Evolutionary conservation across 2,329 filamentous ascomycete species (phyloP).

Genomic region (Diaporthe nobilis): DNA sequence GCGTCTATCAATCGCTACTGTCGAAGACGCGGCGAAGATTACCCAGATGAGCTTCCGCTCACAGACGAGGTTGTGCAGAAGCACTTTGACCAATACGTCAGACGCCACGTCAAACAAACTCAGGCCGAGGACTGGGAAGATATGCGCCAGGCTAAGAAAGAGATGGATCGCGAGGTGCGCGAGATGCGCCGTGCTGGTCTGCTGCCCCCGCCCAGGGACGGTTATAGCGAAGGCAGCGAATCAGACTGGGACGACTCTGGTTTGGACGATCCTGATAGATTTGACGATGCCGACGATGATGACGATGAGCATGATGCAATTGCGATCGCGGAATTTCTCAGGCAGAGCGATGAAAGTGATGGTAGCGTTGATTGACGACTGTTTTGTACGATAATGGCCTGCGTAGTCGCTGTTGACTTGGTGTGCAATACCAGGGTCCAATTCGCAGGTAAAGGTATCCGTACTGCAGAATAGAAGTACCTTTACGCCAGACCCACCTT

Average conservation of each 20-base stretch:
- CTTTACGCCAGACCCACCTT: not conserved
- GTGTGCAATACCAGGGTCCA: not conserved
- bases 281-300: too few relatives aligned
- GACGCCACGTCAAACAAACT: not conserved
- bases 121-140: not conserved
- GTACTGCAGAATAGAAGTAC: too few relatives aligned
- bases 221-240: not conserved
- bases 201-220: not conserved
- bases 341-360: not conserved
- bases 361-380: not conserved
- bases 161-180: not conserved
- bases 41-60: slow-evolving; percentile 15
- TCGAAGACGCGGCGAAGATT: not conserved
- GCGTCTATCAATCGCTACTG: slow-evolving; percentile 19
- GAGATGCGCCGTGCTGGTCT: not conserved
- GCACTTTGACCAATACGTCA: not conserved
- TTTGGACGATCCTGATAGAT: not conserved
- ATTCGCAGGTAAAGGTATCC: not conserved
- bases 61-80: not conserved
- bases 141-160: not conserved
- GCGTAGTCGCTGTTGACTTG: not conserved
- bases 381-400: not conserved
- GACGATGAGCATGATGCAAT: not conserved
- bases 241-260: too few relatives aligned
- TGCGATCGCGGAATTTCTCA: not conserved